These are phyloP conservation scores for Ilyonectria robusta DNA, from an alignment of 2,329 filamentous ascomycete genomes.

Conservation along the genomic window DNA sequence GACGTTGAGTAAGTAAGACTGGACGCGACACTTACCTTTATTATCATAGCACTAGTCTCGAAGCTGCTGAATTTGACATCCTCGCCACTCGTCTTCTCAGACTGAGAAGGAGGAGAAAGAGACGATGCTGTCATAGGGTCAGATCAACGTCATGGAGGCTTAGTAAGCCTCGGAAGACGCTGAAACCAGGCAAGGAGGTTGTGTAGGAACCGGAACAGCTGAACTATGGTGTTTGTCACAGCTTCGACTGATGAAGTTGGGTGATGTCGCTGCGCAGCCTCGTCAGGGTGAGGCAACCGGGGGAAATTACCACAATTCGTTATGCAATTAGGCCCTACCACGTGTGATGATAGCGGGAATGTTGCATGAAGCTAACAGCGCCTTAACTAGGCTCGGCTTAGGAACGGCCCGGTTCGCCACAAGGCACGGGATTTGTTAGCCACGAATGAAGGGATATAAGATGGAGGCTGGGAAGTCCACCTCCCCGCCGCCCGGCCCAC, in stretches of 20 bases:
- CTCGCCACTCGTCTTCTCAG: neutral
- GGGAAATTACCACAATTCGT: neutral
- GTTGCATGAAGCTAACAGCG: neutral
- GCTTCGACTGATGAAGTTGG: neutral
- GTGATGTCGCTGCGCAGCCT: neutral
- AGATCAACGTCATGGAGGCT: neutral
- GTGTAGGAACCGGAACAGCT: neutral
- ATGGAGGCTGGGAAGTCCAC: no score
- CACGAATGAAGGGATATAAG: no score
- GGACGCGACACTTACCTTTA: neutral
- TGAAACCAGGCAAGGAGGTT: neutral
- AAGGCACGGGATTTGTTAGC: neutral
- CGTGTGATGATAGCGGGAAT: neutral
- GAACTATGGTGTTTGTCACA: neutral
- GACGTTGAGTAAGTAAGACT: neutral
- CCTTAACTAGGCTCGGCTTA: neutral
- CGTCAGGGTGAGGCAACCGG: neutral
- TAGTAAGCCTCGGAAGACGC: neutral
- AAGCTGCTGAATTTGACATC: constrained; percentile 1
- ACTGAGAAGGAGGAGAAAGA: neutral
- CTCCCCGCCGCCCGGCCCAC: no score
- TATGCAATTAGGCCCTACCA: constrained; percentile 5
- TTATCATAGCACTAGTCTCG: constrained; percentile 3
- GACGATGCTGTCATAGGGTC: neutral
- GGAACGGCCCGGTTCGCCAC: neutral